Base-by-base conservation (phyloP, 1,284 basidiomycete genomes). In the Leccinum insolens region DNA sequence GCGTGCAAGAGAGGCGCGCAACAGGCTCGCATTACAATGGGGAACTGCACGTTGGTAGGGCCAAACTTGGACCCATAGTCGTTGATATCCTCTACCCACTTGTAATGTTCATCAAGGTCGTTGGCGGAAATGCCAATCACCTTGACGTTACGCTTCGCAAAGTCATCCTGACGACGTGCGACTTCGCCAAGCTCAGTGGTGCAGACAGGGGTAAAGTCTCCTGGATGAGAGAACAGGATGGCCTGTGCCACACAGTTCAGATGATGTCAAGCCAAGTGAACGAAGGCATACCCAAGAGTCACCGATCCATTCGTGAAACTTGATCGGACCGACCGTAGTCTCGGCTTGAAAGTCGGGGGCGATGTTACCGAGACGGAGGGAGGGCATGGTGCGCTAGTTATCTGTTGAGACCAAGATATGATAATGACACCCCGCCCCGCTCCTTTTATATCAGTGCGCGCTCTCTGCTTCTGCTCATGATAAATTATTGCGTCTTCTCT, bases 101-200 rank as follows among this genome's bases (percentile, higher is more conserved):
- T 84, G 72, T 91, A 80, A 85, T 99, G 98, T 60, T 92, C 91
- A 17, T 88, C 82, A 70, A 99, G 88, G 74, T 88, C 89, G 82
- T 99, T 99, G 78, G 96, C 96, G 62, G 95, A 98, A 69, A 99
- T 90, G 57, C 96, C 95, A 71, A 98, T 94, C 75, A 96, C 87
- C 83, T 99, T 99, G 76, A 98, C 95, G 70, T 90, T 90, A 70
- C 97, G 93, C 76, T 89, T 89, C 25, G 79, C 84, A 80, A 99
- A 99, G 79, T 99, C 96, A 17, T 84, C 82, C n/a, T 87, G 85
- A 69, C 93, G 90, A 73, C 94, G 90, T 55, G 97, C 93, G 41
- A 98, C 95, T 77, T 98, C 96, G 65, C 95, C 96, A 63, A 99
- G 91, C 84, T 99, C 98, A 63, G 98, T 99, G 62, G 98, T 95